Evolutionary conservation across 176 grass and related monocot genomes (phyloP).

Genomic region (Metroxylon sagu): DNA sequence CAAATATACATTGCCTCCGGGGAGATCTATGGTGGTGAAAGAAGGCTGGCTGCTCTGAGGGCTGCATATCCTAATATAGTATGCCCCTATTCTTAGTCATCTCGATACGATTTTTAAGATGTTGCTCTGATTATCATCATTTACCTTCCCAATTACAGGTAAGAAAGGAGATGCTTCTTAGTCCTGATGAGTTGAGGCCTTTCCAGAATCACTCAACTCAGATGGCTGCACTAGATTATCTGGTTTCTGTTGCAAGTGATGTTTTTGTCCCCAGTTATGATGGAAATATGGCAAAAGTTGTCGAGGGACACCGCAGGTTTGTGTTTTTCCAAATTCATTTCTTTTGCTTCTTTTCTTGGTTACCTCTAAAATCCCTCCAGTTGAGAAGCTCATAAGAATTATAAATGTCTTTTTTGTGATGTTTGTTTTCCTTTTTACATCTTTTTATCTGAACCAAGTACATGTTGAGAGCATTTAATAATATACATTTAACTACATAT

Average conservation of each 20-base stretch:
- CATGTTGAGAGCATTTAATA: too few species aligned
- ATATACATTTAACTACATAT: too few species aligned
- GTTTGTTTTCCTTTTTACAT: too few species aligned
- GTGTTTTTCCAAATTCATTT: slow-evolving; percentile 5
- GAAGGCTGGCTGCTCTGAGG: slow-evolving; percentile 58
- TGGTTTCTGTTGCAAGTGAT: slow-evolving; percentile 79
- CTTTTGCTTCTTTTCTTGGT: neutral
- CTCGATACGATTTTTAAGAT: neutral
- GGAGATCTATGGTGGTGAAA: slow-evolving; percentile 85
- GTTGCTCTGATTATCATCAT: slow-evolving; percentile 16
- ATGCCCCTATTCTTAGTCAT: slow-evolving; percentile 19
- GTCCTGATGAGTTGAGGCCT: slow-evolving; percentile 64
- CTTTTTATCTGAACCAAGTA: too few species aligned
- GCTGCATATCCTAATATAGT: slow-evolving; percentile 71
- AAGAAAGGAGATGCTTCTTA: slow-evolving; percentile 87
- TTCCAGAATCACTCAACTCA: slow-evolving; percentile 88
- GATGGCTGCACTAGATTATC: slow-evolving; percentile 96
- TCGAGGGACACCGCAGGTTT: slow-evolving; percentile 92
- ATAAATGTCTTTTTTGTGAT: too few species aligned
- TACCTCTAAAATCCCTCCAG: too few species aligned
- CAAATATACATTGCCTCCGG: slow-evolving; percentile 93
- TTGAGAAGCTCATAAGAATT: too few species aligned
- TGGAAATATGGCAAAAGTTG: slow-evolving; percentile 98
- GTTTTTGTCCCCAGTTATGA: slow-evolving; percentile 96
- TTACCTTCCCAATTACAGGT: slow-evolving; percentile 45